Conservation (phyloP, 805 yeast species). For the Starmerella roubikii region DNA sequence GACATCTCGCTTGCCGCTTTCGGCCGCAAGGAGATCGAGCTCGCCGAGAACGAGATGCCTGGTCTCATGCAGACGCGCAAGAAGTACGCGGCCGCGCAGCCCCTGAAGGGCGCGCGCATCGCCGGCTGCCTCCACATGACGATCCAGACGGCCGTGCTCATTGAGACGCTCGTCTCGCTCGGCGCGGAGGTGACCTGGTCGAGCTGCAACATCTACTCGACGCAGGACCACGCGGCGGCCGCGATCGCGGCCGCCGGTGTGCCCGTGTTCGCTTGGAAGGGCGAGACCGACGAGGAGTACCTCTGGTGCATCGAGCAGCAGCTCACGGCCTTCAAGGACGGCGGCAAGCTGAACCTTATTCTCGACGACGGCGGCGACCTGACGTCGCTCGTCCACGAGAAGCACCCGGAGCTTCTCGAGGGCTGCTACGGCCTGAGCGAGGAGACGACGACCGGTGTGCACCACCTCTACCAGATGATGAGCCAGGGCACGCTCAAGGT, state of each 20-base stretch:
- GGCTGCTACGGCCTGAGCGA: conserved; percentile 93
- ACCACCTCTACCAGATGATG: conserved; percentile 94
- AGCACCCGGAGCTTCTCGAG: conserved; percentile 93
- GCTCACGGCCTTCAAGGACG: conserved; percentile 93
- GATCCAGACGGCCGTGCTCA: conserved; percentile 96
- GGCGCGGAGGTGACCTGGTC: conserved; percentile 99
- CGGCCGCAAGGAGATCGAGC: conserved; percentile 98
- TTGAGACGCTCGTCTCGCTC: conserved; percentile 89
- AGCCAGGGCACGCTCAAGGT: conserved; percentile 81
- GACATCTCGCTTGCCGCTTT: conserved; percentile 98
- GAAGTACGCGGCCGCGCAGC: conserved; percentile 82
- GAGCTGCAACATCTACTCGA: conserved; percentile 97
- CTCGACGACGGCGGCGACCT: conserved; percentile 99
- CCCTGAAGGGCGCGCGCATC: conserved; percentile 94
- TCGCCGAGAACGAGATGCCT: conserved; percentile 98
- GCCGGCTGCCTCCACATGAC: conserved; percentile 99
- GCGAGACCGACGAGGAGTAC: conserved; percentile 99
- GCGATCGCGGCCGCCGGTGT: conserved; percentile 99
- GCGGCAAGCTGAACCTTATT: conserved; percentile 86
- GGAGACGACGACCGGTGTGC: conserved; percentile 99
- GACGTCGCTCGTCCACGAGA: conserved; percentile 90
- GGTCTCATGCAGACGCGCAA: conserved; percentile 96
- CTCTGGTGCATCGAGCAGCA: conserved; percentile 99
- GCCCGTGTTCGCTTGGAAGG: conserved; percentile 99
- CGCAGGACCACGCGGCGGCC: conserved; percentile 99